Evolutionary conservation across 352 stramenopile species (phyloP), one percentile per base, ranked within the genome.

Genomic region (Globisporangium emineosum): DNA sequence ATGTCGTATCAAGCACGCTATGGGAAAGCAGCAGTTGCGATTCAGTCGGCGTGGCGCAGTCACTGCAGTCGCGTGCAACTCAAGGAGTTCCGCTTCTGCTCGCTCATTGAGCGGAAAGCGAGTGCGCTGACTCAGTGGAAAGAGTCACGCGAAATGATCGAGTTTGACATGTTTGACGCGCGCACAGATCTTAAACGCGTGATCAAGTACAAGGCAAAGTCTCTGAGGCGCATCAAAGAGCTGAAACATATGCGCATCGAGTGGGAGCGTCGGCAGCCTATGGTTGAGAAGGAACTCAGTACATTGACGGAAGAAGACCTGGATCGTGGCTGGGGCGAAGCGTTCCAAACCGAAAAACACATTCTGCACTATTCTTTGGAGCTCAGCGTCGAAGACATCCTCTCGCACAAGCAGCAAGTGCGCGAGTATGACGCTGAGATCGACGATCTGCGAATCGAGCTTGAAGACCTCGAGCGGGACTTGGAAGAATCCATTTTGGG

Each of bases 391-490:
- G 83, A 94, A 50, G 82, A 94, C 33, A 88, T 94, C 57, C 68
- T 88, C 0, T 72, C 71, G 21, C 77, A 66, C 13, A 77, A 76
- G 45, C 67, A 87, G n/a, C 77, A 91, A 54, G 78, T 90, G 15
- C 67, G 78, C 6, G 77, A 89, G 58, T 94, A 91, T 57, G 83
- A 93, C 15, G 68, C 55, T 7, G 84, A 93, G 59, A 83, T 94
- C 8, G 82, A 91, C 25, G 71, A 86, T 35, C 63, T 94, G 54
- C 64, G 83, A 0, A 65, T 91, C 7, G 86, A 94, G 56, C 53
- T 91, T 7, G 84, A 94, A 67, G 83, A 92, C 25, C 64, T 94
- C n/a, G 86, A 94, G 66, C 79, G 84, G 0, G 84, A 94, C 40
- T 51, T 87, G 13, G 86, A 94, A 60, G 86, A 91, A 43, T 81